Evolutionary conservation across 2,329 filamentous ascomycete species (phyloP), one percentile per base, ranked within the genome.

Genomic region (Botryotinia narcissicola): DNA sequence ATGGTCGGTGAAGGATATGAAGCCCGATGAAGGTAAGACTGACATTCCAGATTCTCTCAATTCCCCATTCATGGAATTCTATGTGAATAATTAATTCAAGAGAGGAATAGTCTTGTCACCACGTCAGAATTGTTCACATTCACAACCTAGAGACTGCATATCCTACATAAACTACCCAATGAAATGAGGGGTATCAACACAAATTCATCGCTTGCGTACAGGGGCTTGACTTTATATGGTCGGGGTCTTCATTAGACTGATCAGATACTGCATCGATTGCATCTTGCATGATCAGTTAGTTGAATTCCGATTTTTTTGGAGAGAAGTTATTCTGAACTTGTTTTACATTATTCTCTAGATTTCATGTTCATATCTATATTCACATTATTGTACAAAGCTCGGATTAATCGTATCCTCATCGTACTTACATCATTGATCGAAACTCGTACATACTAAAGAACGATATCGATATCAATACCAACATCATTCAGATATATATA

Each of bases 241-340:
- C 64, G 48, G 48, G 25, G 25, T 48, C 48, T n/a, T n/a, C 48
- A 14, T 40, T 40, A 67, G 64, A 67, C 46, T 40, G 46, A 67
- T 67, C 64, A 67, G 46, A 67, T 67, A 35, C 32, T 54, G 64
- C 32, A 54, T 61, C 35, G 59, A 61, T 61, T 37, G 46, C 32
- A 67, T 67, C 64, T 51, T 67, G 64, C 64, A 67, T 67, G 32
- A 67, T 67, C 64, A 67, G 25, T 54, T 54, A 51, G 12, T 29
- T 29, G 51, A 54, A 46, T 12, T 66, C 44, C 62, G 37, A 35
- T 48, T 48, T 66, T 64, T 64, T 35, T 35, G 29, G 32, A 35
- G n/a, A 48, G 29, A 66, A 51, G 44, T 51, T 37, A 67, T 67
- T 51, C 32, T 51, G n/a, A 51, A 51, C 63, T 51, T 37, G 29